Evolutionary conservation across 1,139 yeast genomes (phyloP).

Genomic region (Sugiyamaella sp.): DNA sequence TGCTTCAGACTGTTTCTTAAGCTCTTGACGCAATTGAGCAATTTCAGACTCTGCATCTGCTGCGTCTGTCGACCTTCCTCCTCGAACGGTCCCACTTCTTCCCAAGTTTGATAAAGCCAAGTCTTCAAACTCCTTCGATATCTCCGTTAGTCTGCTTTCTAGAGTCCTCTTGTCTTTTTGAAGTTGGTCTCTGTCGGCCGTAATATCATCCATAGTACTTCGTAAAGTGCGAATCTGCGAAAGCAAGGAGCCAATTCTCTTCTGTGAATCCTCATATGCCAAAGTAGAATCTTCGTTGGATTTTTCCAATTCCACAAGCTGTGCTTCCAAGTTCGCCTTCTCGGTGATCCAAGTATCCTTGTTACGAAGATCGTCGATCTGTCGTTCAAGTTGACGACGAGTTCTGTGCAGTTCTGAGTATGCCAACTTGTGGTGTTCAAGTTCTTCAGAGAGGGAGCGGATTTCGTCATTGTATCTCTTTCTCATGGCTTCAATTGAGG

Average conservation of each 20-base stretch:
- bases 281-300: conserved; percentile 51
- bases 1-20: conserved; percentile 34
- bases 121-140: conserved; percentile 38
- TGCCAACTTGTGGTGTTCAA: conserved; percentile 58
- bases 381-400: conserved; percentile 50
- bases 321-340: conserved; percentile 54
- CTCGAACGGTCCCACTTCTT: conserved; percentile 16
- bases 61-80: background rate
- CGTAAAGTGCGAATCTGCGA: conserved; percentile 43
- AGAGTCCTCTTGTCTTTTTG: conserved; percentile 43
- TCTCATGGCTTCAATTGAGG: conserved; percentile 41
- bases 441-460: conserved; percentile 57
- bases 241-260: conserved; percentile 40
- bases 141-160: conserved; percentile 42
- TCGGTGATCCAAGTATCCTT: conserved; percentile 44
- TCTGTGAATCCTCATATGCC: conserved; percentile 46
- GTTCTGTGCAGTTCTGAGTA: conserved; percentile 56
- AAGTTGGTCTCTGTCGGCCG: conserved; percentile 44
- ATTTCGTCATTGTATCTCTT: conserved; percentile 57
- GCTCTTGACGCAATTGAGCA: conserved; percentile 28
- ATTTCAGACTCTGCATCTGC: conserved; percentile 26
- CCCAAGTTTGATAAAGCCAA: conserved; percentile 30
- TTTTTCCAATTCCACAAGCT: conserved; percentile 53
- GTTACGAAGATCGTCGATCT: conserved; percentile 28
- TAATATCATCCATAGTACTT: conserved; percentile 43